A percentile compares a stretch with the other conserved stretches of the same genome.
phyloP scores from a whole-genome alignment of 257 asterid genomes.

The Solanum chilense region DNA sequence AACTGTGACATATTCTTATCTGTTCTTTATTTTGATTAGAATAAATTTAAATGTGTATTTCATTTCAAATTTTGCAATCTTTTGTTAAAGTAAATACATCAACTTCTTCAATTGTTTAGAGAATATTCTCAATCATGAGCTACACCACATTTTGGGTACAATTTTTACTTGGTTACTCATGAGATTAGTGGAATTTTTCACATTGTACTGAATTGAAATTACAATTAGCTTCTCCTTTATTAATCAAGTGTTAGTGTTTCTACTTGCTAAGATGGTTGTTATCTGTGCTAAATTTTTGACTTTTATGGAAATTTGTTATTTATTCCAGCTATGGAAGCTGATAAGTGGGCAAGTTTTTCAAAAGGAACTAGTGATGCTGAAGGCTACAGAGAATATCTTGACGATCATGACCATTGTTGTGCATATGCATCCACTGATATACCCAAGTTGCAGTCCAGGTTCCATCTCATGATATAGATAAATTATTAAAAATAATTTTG shows the following conservation, averaged over 20 bases:
- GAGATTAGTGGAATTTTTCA: neutral
- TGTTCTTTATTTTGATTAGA: too few relatives aligned
- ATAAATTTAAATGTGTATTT: too few relatives aligned
- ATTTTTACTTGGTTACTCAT: neutral
- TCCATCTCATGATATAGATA: neutral
- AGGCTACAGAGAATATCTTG: slow-evolving; percentile 23
- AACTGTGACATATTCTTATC: too few relatives aligned
- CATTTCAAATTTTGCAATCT: neutral
- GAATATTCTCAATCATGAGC: neutral
- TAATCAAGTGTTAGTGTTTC: neutral
- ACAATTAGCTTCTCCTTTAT: neutral
- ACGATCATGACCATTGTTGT: slow-evolving; percentile 30
- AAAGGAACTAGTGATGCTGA: slow-evolving; percentile 41
- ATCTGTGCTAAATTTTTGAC: neutral
- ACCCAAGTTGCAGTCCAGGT: slow-evolving; percentile 72
- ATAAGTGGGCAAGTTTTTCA: slow-evolving; percentile 6
- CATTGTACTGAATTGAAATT: neutral
- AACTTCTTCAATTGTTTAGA: neutral
- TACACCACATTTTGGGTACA: neutral
- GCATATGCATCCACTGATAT: slow-evolving; percentile 20
- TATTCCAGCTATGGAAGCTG: slow-evolving; percentile 27
- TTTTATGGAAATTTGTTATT: neutral
- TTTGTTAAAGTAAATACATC: neutral
- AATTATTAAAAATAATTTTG: neutral
- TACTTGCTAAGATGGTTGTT: neutral